Evolutionary conservation across 768 basidiomycete genomes (phyloP).

Genomic region (Nevesoporus exiguus): DNA sequence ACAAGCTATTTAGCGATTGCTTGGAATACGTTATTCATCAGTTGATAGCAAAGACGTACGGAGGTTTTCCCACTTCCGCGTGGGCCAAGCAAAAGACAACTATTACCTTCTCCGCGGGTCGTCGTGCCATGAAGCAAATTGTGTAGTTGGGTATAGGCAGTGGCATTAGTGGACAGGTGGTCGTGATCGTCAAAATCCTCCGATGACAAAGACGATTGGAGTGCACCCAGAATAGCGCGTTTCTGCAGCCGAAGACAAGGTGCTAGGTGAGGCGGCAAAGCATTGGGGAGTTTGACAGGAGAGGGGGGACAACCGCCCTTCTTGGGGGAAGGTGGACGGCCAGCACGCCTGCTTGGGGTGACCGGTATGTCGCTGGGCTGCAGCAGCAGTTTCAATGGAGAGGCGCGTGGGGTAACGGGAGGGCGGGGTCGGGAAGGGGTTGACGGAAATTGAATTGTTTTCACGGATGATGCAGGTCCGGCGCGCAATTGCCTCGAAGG

Average conservation of each 20-base stretch:
- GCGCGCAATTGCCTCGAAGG: slow-evolving; percentile 13
- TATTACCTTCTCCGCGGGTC: slow-evolving; percentile 85
- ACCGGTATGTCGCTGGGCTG: slow-evolving; percentile 7
- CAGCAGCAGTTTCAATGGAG: slow-evolving; percentile 12
- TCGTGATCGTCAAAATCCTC: slow-evolving; percentile 33
- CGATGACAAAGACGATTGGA: slow-evolving; percentile 33
- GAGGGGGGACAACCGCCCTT: slow-evolving; percentile 10
- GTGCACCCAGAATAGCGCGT: slow-evolving; percentile 45
- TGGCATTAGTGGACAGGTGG: slow-evolving; percentile 43
- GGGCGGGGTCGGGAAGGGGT: slow-evolving; percentile 15
- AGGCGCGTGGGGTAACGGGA: slow-evolving; percentile 15
- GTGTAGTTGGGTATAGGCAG: slow-evolving; percentile 54
- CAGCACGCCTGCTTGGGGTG: slow-evolving; percentile 16
- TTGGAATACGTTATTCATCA: slow-evolving; percentile 2
- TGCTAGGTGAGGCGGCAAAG: slow-evolving; percentile 41
- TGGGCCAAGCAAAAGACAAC: slow-evolving; percentile 83
- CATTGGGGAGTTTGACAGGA: slow-evolving; percentile 22
- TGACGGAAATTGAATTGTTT: slow-evolving; percentile 8
- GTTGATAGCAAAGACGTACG: slow-evolving; percentile 36
- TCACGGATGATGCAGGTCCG: slow-evolving; percentile 1
- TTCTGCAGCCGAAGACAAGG: slow-evolving; percentile 56
- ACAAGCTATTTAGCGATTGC: slow-evolving; percentile 45
- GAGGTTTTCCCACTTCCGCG: slow-evolving; percentile 83
- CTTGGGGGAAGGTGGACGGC: slow-evolving; percentile 11
- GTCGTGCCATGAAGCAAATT: slow-evolving; percentile 72